Evolutionary conservation across 2,329 filamentous ascomycete genomes (phyloP), one percentile per base, ranked within the genome.

Genomic region (Trichothecium roseum): DNA sequence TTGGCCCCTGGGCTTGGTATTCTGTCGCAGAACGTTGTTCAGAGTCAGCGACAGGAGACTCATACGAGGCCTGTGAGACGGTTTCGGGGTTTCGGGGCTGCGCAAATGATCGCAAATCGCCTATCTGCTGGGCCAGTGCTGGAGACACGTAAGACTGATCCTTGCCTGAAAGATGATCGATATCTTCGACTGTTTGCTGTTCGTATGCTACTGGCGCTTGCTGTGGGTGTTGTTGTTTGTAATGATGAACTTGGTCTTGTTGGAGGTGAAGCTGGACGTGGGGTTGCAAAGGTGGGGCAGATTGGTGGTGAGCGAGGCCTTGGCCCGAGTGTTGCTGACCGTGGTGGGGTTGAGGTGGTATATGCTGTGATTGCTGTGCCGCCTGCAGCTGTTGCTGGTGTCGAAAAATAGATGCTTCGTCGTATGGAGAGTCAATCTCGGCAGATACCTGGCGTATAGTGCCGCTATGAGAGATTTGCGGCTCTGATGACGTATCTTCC

Each of bases 51-150:
- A 66, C 52, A 26, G 68, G 68, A 24, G 74, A 78, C 40, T 80
- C 76, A 62, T 72, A 66, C 50, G 76, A 80, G 45, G 75, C 52
- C 53, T 78, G 74, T 6, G 74, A 79, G 27, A 74, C 54, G 5
- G 74, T 76, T 52, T 80, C 75, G 18, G 72, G 57, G 47, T 75
- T 78, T 37, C 53, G 57, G 35, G 52, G 52, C 36, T 53, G 52
- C 30, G 22, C 18, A 8, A 29, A 24, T 5, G 35, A 28, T 33
- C 28, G 24, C 12, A 27, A 30, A 32, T 54, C 58, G 18, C 50
- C 52, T 39, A 49, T 49, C 39, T 52, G 55, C 37, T 59, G 55
- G 30, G 39, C 42, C 44, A 39, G 29, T 45, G 40, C 26, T 8
- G 15, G 33, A 34, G 34, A 31, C n/a, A 28, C 32, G 13, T 37